Conservation (phyloP, 192 early-diverging fungal genomes). For the Backusella sp. region DNA sequence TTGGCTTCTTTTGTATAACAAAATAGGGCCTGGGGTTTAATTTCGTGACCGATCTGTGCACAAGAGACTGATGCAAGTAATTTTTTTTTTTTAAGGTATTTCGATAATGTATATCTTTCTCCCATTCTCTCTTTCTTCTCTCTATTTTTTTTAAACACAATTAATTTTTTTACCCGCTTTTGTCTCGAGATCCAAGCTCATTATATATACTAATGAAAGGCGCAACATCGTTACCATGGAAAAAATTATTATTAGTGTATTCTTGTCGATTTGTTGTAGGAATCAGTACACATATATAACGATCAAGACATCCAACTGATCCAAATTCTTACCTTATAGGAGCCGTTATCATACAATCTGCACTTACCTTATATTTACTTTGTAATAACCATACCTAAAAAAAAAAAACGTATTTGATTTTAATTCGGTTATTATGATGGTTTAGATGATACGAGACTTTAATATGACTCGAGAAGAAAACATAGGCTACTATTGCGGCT, state of each 20-base stretch:
- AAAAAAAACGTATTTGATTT: neutral
- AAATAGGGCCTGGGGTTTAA: no score
- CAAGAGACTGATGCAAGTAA: no score
- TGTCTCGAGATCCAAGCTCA: no score
- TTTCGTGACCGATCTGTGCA: no score
- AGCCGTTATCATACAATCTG: conserved; percentile 18
- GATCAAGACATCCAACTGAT: neutral
- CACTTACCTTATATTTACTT: conserved; percentile 17
- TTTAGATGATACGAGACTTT: conserved; percentile 59
- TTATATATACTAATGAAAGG: neutral
- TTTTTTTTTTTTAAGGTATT: no score
- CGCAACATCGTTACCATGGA: neutral
- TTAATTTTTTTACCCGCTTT: no score
- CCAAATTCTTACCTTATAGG: neutral
- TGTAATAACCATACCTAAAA: neutral
- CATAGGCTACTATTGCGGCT: conserved; percentile 41
- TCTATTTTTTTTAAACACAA: no score
- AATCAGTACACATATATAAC: neutral
- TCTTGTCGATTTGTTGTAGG: neutral
- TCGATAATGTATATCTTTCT: no score
- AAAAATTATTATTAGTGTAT: neutral
- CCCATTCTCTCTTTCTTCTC: no score
- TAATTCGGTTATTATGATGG: neutral
- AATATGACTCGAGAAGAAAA: conserved; percentile 59
- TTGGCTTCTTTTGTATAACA: no score